Base-by-base conservation (phyloP, 129 eudicot species). In the Sambucus nigra region DNA sequence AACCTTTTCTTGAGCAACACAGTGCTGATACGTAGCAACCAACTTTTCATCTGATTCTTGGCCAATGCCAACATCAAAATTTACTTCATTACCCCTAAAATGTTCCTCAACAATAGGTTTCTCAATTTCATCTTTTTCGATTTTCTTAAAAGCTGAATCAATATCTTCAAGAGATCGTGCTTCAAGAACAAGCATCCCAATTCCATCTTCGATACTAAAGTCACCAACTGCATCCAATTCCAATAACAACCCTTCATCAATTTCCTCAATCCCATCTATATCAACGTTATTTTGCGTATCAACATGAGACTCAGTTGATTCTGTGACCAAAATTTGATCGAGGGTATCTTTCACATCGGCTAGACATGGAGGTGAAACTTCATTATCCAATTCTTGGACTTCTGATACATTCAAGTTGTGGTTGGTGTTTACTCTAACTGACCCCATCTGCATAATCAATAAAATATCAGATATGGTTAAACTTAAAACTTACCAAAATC, bases 191-290 rank as follows among this genome's bases (percentile, higher is more conserved):
- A 40, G 60, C 68, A 67, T 51, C 16, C 40, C 65, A 42, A 45
- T 3, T 46, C 44, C 64, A 19, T 59, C 69, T 0, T 23, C 35
- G 61, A 77, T 57, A 25, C 87, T 65, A 65, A 83, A 88, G 65
- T 88, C 94, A 16, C 87, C 94, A 26, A 88, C 87, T 31, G 69
- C 66, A 65, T 88, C 96, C 65, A 83, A 59, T 73, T 88, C 94
- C 42, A 66, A 71, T 27, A 88, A 63, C 13, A 88, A 71, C 42
- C 21, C 60, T 65, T 88, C 94, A 63, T 78, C 95, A 39, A 89
- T 71, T 65, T 70, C 92, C 60, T 74, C 61, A 26, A 83, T 54
- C 61, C 73, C 92, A 56, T 77, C 72, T 22, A 29, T 62, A 25
- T 78, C 93, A 44, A 64, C 7, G 55, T 65, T 64, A 47, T 65